Base-by-base conservation (phyloP, 2,329 filamentous ascomycete species). In the Clonostachys byssicola region DNA sequence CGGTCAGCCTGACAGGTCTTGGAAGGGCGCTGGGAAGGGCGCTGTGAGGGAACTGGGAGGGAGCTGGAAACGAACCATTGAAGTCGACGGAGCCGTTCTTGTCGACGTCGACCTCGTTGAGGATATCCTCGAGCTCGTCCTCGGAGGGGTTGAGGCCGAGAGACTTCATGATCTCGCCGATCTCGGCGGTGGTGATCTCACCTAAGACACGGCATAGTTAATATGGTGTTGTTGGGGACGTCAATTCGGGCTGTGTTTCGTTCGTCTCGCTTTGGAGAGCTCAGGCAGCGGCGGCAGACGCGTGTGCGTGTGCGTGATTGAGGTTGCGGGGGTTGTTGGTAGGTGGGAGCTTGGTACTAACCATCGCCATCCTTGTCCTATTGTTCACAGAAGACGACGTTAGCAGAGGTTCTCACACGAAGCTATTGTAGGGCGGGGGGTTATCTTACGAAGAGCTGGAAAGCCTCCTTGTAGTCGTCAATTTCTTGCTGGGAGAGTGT, bases 31-130 rank as follows among this genome's bases (percentile, higher is more conserved):
- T 30, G 23, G 23, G 23, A 10, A 30, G 9, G 23, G 23, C 23
- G 9, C 23, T 30, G 23, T 6, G 9, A 30, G 23, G 23, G 23
- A 10, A 9, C 23, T 30, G 23, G 23, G 9, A 30, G 23, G 23
- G 23, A 10, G 23, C 23, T 30, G 9, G 23, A 9, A 33, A 33
- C 52, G 9, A 64, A 80, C 78, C 78, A 48, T 81, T 75, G 62
- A 85, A 83, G 61, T 83, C 80, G 59, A 85, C 83, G 55, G 79
- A 80, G 62, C 81, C 81, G 56, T 80, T 82, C 62, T 81, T 80
- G 68, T 85, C 80, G 54, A 75, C 70, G 55, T 85, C 81, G 52
- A 83, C 80, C 65, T 85, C 81, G 66, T 81, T 82, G 68, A 85
- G 81, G 71, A 85, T 82, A 63, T 85, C 80, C 61, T 81, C 75